phyloP scores from a whole-genome alignment of 2,329 filamentous ascomycete genomes.

The Ramichloridium luteum region DNA sequence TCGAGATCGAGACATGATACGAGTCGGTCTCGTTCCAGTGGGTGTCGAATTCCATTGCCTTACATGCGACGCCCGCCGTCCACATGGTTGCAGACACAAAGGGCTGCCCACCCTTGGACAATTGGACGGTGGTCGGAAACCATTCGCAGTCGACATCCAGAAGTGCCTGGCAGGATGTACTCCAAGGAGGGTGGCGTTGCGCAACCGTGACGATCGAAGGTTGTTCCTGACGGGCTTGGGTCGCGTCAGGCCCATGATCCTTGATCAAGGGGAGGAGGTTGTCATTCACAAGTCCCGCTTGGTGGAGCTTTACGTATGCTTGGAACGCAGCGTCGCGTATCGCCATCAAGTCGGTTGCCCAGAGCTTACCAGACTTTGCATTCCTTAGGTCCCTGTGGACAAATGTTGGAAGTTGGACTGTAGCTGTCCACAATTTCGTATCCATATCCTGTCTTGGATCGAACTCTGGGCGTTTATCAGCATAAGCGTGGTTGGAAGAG shows the following conservation, averaged over 20 bases:
- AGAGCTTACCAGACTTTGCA: conserved; percentile 41
- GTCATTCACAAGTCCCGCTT: conserved; percentile 61
- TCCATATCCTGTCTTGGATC: conserved; percentile 31
- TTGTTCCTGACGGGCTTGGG: conserved; percentile 14
- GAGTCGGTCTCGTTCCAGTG: conserved; percentile 17
- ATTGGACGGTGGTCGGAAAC: conserved; percentile 4
- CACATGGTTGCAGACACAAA: conserved; percentile 10
- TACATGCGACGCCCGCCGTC: conserved; percentile 9
- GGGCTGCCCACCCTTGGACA: conserved; percentile 1
- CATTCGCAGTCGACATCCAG: background rate
- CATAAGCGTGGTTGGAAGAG: conserved; percentile 46
- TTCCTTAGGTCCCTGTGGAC: conserved; percentile 51
- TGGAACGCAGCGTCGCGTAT: conserved; percentile 73
- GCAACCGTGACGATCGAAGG: conserved; percentile 16
- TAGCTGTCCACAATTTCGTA: conserved; percentile 37
- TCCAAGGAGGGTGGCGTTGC: conserved; percentile 9
- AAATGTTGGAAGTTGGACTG: conserved; percentile 57
- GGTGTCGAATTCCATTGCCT: conserved; percentile 8
- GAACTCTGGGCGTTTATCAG: conserved; percentile 58
- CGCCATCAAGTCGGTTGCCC: conserved; percentile 60
- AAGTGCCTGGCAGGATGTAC: background rate
- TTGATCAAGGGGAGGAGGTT: conserved; percentile 55
- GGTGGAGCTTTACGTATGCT: conserved; percentile 59
- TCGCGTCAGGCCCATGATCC: conserved; percentile 14
- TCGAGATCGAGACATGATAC: conserved; percentile 8